Evolutionary conservation across 78 protist species (phyloP).

Genomic region (Dictyostelium citrinum): DNA sequence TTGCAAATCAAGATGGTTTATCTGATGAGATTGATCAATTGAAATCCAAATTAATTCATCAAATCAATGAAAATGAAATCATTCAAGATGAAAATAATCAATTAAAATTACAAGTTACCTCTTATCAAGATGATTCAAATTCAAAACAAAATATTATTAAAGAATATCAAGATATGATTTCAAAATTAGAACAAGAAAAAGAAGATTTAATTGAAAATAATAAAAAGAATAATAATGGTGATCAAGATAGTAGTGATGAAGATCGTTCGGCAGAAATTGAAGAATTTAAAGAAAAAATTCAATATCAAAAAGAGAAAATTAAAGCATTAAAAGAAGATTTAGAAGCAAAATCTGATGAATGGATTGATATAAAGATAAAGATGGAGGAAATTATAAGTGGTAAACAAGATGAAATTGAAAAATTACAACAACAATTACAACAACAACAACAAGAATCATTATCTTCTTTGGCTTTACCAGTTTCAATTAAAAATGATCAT

Average conservation of each 20-base stretch:
- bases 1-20: background rate
- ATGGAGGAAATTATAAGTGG: slow-evolving; percentile 2
- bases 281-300: slow-evolving; percentile 34
- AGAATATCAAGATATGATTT: slow-evolving; percentile 28
- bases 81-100: background rate
- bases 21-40: background rate
- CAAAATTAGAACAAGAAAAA: slow-evolving; percentile 27
- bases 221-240: background rate
- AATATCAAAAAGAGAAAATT: slow-evolving; percentile 51
- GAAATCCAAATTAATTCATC: background rate
- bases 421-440: background rate
- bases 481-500: background rate
- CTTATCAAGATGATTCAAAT: slow-evolving; percentile 7
- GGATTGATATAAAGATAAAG: slow-evolving; percentile 21
- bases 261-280: background rate
- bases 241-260: background rate
- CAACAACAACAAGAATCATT: background rate
- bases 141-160: background rate
- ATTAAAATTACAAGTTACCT: slow-evolving; percentile 10
- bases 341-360: slow-evolving; percentile 58
- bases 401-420: background rate
- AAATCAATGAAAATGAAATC: background rate
- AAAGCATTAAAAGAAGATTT: slow-evolving; percentile 34
- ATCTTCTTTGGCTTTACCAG: background rate
- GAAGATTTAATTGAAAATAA: background rate